A percentile compares a stretch with the other conserved stretches of the same genome.
These are phyloP conservation scores for Penicillium subrubescens DNA, from an alignment of 495 filamentous ascomycete species.

Conservation along the genomic window DNA sequence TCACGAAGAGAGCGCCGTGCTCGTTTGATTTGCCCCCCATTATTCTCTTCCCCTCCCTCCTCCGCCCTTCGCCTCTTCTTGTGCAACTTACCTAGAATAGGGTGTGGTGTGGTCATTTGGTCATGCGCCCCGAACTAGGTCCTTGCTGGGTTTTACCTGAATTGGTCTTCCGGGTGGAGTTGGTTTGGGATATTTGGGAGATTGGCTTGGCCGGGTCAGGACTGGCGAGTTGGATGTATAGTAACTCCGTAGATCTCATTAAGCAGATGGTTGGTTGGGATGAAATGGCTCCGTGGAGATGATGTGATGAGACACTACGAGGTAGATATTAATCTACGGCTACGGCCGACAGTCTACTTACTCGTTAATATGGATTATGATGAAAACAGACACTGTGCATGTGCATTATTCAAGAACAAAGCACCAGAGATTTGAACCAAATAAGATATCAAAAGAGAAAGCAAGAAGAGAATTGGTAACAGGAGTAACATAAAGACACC, in stretches of 20 bases:
- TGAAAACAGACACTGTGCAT: neutral
- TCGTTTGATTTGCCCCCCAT: neutral
- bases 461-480: slow-evolving; percentile 4
- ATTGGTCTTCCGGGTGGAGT: neutral
- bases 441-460: neutral
- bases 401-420: neutral
- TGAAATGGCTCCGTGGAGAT: neutral
- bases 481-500: slow-evolving; percentile 14
- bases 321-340: neutral
- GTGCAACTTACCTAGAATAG: neutral
- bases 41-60: no score
- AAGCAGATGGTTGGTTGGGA: neutral
- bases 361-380: no score
- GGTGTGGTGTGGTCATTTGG: neutral
- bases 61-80: neutral
- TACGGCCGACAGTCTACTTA: neutral
- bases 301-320: neutral
- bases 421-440: neutral
- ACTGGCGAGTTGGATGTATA: neutral
- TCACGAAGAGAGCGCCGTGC: neutral
- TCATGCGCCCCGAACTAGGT: neutral
- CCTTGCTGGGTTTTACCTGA: neutral
- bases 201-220: neutral
- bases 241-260: neutral
- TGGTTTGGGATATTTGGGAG: neutral